These are phyloP conservation scores for Teratosphaeria zuluensis DNA, from an alignment of 2,329 filamentous ascomycete genomes.

Conservation along the genomic window DNA sequence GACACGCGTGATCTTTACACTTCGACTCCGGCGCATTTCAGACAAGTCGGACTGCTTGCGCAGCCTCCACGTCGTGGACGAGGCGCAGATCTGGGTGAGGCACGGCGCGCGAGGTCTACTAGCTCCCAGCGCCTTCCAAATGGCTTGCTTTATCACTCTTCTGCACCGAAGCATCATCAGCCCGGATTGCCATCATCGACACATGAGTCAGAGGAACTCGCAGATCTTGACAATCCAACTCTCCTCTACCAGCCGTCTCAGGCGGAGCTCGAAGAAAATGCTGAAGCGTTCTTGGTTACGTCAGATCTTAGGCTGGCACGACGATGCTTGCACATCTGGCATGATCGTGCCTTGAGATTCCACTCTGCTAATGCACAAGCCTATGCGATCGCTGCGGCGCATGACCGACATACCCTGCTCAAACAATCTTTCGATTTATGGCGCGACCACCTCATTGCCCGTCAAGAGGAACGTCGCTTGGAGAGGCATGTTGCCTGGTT, in stretches of 20 bases:
- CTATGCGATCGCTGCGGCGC: constrained; percentile 34
- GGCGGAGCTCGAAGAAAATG: constrained; percentile 20
- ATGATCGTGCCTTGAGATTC: constrained; percentile 29
- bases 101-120: constrained; percentile 13
- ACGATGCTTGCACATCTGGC: constrained; percentile 31
- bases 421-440: constrained; percentile 45
- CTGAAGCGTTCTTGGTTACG: constrained; percentile 18
- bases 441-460: constrained; percentile 27
- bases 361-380: constrained; percentile 21
- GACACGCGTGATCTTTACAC: constrained; percentile 7
- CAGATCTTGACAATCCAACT: constrained; percentile 8
- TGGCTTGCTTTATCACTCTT: constrained; percentile 2
- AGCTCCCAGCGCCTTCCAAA: constrained; percentile 11
- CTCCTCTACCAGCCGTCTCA: constrained; percentile 16
- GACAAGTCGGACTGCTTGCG: constrained; percentile 6
- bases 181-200: constrained; percentile 7
- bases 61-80: constrained; percentile 13
- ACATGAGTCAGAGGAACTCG: constrained; percentile 8
- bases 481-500: neutral
- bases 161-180: constrained; percentile 10
- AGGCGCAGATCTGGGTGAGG: neutral
- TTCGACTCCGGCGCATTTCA: neutral
- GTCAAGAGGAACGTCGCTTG: constrained; percentile 5
- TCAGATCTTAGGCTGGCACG: constrained; percentile 12
- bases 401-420: constrained; percentile 43